Conservation (phyloP, 768 basidiomycete species). For the Pisolithus tinctorius region DNA sequence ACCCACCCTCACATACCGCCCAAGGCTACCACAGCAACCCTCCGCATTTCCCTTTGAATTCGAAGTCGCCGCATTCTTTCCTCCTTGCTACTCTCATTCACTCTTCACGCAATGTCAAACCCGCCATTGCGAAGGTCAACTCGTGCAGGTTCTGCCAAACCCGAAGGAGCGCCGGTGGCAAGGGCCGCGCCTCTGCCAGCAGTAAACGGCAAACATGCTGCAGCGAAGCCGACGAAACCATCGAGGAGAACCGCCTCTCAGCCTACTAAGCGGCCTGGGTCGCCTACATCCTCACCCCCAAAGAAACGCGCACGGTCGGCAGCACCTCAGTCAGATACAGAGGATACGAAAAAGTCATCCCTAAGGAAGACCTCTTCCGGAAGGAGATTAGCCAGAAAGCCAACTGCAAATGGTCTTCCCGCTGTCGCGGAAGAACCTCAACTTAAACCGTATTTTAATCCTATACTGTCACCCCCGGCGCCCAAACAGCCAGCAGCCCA, state of each 20-base stretch:
- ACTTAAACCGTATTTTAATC: constrained; percentile 55
- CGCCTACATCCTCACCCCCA: constrained; percentile 39
- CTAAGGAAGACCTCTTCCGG: constrained; percentile 19
- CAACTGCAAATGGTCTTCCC: constrained; percentile 25
- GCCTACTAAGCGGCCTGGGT: constrained; percentile 44
- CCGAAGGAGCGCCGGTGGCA: constrained; percentile 19
- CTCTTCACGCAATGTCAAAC: constrained; percentile 19
- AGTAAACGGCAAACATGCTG: constrained; percentile 29
- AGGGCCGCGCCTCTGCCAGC: constrained; percentile 27
- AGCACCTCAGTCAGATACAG: constrained; percentile 34
- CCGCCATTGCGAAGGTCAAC: constrained; percentile 45
- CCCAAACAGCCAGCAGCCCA: constrained; percentile 59
- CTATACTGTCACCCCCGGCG: constrained; percentile 52
- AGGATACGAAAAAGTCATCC: constrained; percentile 29
- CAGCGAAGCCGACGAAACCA: constrained; percentile 28
- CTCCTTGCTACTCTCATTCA: constrained; percentile 16
- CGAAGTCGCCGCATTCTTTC: background rate
- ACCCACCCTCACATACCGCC: background rate
- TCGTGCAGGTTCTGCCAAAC: constrained; percentile 43
- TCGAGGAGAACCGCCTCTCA: constrained; percentile 16
- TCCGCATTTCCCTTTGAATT: background rate
- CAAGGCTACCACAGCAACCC: background rate
- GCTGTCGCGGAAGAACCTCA: constrained; percentile 27
- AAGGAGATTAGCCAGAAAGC: constrained; percentile 24
- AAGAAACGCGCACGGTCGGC: constrained; percentile 41